Conservation (phyloP, 1,284 basidiomycete species). For the Puccinia hordei region DNA sequence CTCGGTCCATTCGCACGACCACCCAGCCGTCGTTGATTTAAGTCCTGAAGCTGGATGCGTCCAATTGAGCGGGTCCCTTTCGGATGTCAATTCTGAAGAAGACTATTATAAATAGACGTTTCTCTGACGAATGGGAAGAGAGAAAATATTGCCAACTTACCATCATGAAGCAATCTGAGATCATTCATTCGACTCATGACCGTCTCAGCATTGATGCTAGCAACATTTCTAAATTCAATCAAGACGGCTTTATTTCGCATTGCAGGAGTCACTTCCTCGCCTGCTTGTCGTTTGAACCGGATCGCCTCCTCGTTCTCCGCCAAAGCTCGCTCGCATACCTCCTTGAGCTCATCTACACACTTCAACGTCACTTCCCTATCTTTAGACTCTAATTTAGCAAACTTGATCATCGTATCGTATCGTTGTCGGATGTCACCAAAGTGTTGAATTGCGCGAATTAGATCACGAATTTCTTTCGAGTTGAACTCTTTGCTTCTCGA, state of each 20-base stretch:
- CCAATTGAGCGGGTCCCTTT: conserved; percentile 50
- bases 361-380: conserved; percentile 89
- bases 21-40: conserved; percentile 62
- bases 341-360: conserved; percentile 88
- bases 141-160: conserved; percentile 48
- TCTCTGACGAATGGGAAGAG: neutral
- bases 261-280: conserved; percentile 67
- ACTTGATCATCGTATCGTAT: conserved; percentile 87
- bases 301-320: conserved; percentile 80
- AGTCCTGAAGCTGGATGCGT: conserved; percentile 40
- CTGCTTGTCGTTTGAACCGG: conserved; percentile 72
- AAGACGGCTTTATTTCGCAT: conserved; percentile 92
- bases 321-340: conserved; percentile 79
- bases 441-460: conserved; percentile 91
- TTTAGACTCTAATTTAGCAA: conserved; percentile 92
- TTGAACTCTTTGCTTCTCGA: conserved; percentile 84
- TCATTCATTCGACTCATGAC: conserved; percentile 86
- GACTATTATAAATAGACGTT: neutral
- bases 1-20: conserved; percentile 93
- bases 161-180: conserved; percentile 80
- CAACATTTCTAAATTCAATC: conserved; percentile 82
- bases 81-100: conserved; percentile 40
- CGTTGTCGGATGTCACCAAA: conserved; percentile 97
- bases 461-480: conserved; percentile 91
- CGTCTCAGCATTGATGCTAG: conserved; percentile 96